Percentiles rank a stretch among this genome's conserved stretches.
These are phyloP conservation scores for Xylaria telfairii DNA, from an alignment of 495 filamentous ascomycete species.

Conservation along the genomic window DNA sequence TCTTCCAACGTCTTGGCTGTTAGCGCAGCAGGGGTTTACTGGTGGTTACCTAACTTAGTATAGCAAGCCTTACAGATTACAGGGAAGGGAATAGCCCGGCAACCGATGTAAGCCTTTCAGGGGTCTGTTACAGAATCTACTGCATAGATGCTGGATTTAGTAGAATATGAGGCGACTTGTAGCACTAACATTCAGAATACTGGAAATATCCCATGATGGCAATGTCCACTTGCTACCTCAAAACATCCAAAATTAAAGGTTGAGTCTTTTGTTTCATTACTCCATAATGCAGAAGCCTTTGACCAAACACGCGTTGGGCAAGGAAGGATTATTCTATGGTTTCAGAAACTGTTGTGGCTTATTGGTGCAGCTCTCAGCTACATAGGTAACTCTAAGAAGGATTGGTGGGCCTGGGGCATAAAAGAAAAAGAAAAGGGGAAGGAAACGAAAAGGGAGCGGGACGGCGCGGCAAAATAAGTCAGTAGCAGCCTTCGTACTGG, in stretches of 20 bases:
- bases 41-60: too few species aligned
- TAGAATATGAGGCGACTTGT: not conserved
- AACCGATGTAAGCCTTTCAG: not conserved
- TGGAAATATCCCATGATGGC: not conserved
- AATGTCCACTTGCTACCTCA: not conserved
- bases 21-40: too few species aligned
- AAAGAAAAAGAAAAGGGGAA: too few species aligned
- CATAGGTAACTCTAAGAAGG: not conserved
- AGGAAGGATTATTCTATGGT: not conserved
- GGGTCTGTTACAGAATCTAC: too few species aligned
- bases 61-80: too few species aligned
- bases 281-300: not conserved
- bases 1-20: not conserved
- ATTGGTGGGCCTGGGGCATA: not conserved
- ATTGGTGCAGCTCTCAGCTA: not conserved
- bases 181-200: not conserved
- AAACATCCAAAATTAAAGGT: not conserved
- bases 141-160: too few species aligned
- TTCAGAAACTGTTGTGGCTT: too few species aligned
- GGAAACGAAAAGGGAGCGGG: too few species aligned
- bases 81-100: not conserved
- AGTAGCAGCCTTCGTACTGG: too few species aligned
- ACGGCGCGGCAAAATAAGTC: too few species aligned
- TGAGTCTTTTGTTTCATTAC: not conserved
- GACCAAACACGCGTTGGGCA: not conserved